phyloP scores from a whole-genome alignment of 2,329 filamentous ascomycete genomes.

The Phaeoacremonium minimum region DNA sequence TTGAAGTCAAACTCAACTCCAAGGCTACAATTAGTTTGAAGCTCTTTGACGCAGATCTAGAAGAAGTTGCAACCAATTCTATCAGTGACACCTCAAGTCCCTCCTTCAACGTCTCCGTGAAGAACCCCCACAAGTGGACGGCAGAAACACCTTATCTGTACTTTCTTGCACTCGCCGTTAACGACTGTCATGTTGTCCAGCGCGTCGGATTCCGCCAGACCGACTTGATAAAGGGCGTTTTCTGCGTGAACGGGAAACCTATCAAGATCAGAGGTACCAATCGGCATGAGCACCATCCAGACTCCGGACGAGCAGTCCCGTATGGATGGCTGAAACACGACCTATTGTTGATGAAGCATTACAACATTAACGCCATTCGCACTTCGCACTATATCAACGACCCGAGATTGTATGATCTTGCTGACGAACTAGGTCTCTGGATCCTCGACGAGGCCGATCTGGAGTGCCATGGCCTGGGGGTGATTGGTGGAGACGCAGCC shows the following conservation, averaged over 20 bases:
- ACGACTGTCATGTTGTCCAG: constrained; percentile 31
- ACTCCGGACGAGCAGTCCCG: constrained; percentile 46
- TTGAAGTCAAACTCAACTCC: constrained; percentile 31
- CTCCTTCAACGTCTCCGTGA: constrained; percentile 31
- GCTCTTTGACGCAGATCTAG: constrained; percentile 7
- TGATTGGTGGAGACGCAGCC: constrained; percentile 28
- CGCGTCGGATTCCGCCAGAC: constrained; percentile 55
- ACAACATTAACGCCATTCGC: constrained; percentile 59
- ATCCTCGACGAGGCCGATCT: constrained; percentile 40
- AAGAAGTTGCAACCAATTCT: constrained; percentile 19
- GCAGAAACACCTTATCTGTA: constrained; percentile 55
- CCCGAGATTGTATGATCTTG: constrained; percentile 42
- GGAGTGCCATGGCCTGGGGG: constrained; percentile 39
- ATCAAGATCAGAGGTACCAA: constrained; percentile 54
- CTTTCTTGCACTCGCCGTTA: constrained; percentile 18
- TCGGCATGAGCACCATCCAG: constrained; percentile 55
- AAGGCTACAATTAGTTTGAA: constrained; percentile 5
- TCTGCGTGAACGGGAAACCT: constrained; percentile 50
- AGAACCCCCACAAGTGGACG: constrained; percentile 50
- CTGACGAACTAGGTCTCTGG: constrained; percentile 50
- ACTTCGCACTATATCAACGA: constrained; percentile 55
- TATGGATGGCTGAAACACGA: constrained; percentile 49
- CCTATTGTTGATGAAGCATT: constrained; percentile 51
- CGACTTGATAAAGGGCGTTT: constrained; percentile 48
- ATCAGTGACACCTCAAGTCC: constrained; percentile 4